phyloP scores from a whole-genome alignment of 2,329 filamentous ascomycete species.

The Alternaria infectoria region DNA sequence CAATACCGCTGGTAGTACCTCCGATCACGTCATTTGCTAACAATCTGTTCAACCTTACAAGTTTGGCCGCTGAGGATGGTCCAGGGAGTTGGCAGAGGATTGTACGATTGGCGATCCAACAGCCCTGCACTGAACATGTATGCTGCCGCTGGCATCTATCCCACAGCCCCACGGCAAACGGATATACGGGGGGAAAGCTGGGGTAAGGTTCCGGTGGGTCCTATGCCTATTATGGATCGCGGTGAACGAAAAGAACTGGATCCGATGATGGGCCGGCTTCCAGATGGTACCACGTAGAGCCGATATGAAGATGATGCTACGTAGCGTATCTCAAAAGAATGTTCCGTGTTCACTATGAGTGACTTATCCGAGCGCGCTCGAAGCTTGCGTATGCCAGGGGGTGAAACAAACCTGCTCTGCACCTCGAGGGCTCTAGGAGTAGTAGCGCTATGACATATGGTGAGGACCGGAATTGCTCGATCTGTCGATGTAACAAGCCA shows the following conservation, averaged over 20 bases:
- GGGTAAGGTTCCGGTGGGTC: constrained; percentile 8
- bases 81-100: not conserved
- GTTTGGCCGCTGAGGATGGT: not conserved
- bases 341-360: not conserved
- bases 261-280: not conserved
- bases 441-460: not conserved
- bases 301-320: not conserved
- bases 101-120: not conserved
- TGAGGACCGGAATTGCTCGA: not conserved
- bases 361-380: not conserved
- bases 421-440: not conserved
- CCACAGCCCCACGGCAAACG: not conserved
- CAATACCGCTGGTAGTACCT: not conserved
- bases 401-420: not conserved
- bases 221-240: constrained; percentile 6
- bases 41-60: not conserved
- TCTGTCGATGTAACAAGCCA: not conserved
- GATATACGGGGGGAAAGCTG: not conserved
- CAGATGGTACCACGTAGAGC: not conserved
- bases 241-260: not conserved
- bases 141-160: constrained; percentile 1
- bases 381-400: not conserved
- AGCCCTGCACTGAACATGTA: constrained; percentile 6
- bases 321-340: not conserved
- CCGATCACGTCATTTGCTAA: not conserved